A percentile compares a stretch with the other conserved stretches of the same genome.
Evolutionary conservation across 2,329 filamentous ascomycete genomes (phyloP).

Genomic region (Fusarium falciforme): DNA sequence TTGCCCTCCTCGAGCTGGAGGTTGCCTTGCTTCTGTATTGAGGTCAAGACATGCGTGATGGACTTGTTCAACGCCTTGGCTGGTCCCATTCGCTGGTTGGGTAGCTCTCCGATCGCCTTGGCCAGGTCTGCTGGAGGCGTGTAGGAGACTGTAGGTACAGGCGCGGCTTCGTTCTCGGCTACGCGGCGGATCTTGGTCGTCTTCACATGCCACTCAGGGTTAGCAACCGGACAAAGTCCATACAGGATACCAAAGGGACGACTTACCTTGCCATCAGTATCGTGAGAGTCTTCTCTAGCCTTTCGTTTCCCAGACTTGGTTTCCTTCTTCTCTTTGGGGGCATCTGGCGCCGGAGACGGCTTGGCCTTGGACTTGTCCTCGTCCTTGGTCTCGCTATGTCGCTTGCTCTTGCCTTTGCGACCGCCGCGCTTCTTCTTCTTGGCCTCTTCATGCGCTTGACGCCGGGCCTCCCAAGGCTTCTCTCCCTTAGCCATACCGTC

Average conservation of each 20-base stretch:
- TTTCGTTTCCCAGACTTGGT: conserved; percentile 67
- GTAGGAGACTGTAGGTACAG: conserved; percentile 53
- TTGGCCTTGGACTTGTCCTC: conserved; percentile 65
- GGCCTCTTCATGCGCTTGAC: conserved; percentile 71
- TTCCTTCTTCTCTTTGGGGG: conserved; percentile 63
- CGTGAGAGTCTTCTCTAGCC: conserved; percentile 66
- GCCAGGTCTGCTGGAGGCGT: conserved; percentile 64
- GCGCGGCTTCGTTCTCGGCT: conserved; percentile 58
- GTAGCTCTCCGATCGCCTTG: conserved; percentile 65
- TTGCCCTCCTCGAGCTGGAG: conserved; percentile 73
- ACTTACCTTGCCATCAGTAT: conserved; percentile 63
- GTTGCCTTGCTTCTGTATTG: conserved; percentile 73
- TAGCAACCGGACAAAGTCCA: conserved; percentile 5
- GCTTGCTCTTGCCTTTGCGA: conserved; percentile 73
- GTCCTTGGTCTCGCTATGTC: conserved; percentile 72
- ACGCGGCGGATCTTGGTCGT: conserved; percentile 64
- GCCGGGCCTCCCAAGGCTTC: conserved; percentile 83
- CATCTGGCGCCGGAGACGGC: conserved; percentile 54
- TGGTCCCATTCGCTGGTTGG: conserved; percentile 72
- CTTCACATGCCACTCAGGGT: conserved; percentile 44
- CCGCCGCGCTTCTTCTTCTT: conserved; percentile 68
- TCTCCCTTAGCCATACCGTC: conserved; percentile 83
- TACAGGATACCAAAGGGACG: background rate
- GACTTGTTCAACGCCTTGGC: conserved; percentile 78
- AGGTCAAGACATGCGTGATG: conserved; percentile 73